Conservation (phyloP, 768 basidiomycete genomes). For the Auriscalpium microsporum region DNA sequence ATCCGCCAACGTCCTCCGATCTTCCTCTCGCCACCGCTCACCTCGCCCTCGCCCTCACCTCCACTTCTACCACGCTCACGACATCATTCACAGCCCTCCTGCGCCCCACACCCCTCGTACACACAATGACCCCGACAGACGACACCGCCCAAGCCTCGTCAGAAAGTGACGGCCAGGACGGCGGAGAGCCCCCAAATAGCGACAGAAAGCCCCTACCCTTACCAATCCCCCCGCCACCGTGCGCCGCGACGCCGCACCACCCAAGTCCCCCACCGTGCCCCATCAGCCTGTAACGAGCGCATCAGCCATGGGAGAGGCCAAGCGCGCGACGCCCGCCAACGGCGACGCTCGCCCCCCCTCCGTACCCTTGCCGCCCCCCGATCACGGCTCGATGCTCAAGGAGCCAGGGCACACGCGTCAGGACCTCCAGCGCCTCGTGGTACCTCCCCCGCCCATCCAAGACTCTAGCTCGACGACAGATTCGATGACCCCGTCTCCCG, state of each 20-base stretch:
- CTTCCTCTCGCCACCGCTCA: conserved; percentile 9
- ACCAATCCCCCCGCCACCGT: background rate
- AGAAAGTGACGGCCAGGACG: conserved; percentile 49
- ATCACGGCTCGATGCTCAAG: conserved; percentile 39
- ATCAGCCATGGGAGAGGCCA: background rate
- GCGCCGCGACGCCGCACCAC: background rate
- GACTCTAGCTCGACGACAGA: conserved; percentile 29
- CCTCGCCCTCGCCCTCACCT: conserved; percentile 12
- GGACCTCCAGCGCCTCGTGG: conserved; percentile 30
- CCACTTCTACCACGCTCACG: conserved; percentile 10
- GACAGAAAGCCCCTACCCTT: background rate
- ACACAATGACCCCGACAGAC: conserved; percentile 37
- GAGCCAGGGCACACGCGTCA: conserved; percentile 41
- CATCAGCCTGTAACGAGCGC: background rate
- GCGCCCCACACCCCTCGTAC: conserved; percentile 27
- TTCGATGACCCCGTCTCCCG: conserved; percentile 30
- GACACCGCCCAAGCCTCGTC: conserved; percentile 36
- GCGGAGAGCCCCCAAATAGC: conserved; percentile 48
- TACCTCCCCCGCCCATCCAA: conserved; percentile 18
- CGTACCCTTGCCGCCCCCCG: conserved; percentile 46
- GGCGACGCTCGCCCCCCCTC: conserved; percentile 17
- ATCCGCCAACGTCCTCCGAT: conserved; percentile 15
- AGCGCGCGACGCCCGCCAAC: conserved; percentile 7
- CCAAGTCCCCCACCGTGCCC: background rate
- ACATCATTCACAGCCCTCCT: conserved; percentile 19